Conservation (phyloP, 78 protist species). For the Dictyostelium discoideum region dicty_2.7 NC_007088.5:6072001-6072500, state of each 20-base stretch:
- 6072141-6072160: too few species aligned
- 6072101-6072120: neutral
- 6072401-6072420: neutral
- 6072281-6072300: neutral
- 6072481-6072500: neutral
- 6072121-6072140: neutral
- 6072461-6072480: neutral
- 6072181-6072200: neutral
- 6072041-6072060: neutral
- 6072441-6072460: neutral
- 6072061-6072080: neutral
- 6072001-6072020: neutral
- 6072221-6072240: neutral
- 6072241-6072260: neutral
- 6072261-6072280: neutral
- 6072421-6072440: neutral
- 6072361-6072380: neutral
- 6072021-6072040: neutral
- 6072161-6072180: neutral
- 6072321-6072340: neutral
- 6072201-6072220: neutral
- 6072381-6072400: conserved; percentile 8
- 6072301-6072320: neutral
- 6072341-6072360: neutral
- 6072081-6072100: neutral